phyloP scores from a whole-genome alignment of 23 red algal genomes.

The Gracilaria gracilis region DNA sequence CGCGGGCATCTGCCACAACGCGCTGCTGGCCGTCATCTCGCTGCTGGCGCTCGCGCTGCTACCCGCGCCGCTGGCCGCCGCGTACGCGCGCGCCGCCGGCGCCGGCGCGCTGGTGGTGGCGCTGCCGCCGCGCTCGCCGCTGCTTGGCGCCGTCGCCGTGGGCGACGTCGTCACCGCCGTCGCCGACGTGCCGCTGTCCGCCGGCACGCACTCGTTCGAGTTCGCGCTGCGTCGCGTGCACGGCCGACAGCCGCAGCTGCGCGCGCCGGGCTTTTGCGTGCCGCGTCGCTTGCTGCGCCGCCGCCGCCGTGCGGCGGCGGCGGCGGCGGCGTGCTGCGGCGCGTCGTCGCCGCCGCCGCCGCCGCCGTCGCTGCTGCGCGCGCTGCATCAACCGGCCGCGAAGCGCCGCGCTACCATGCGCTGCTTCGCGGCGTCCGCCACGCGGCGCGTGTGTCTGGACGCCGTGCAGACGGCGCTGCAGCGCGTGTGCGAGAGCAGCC shows the following conservation, averaged over 20 bases:
- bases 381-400: not conserved
- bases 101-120: constrained; percentile 45
- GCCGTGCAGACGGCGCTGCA: constrained; percentile 2
- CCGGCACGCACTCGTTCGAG: not conserved
- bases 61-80: constrained; percentile 12
- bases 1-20: constrained; percentile 82
- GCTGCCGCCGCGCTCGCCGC: constrained; percentile 18
- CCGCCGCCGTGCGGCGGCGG: too few relatives aligned
- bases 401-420: not conserved
- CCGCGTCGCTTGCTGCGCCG: not conserved
- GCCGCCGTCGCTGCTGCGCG: not conserved
- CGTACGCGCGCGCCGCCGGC: not conserved
- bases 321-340: not conserved
- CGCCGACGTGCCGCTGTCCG: not conserved
- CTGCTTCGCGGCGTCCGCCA: not conserved
- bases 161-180: constrained; percentile 56
- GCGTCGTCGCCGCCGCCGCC: not conserved
- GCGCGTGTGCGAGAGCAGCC: not conserved
- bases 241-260: not conserved
- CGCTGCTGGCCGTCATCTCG: constrained; percentile 5
- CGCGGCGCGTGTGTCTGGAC: constrained; percentile 33
- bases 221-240: not conserved
- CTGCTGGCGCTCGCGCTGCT: constrained; percentile 6
- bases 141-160: not conserved
- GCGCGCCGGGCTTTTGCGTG: constrained; percentile 61